Conservation (phyloP, 148 eudicot species). For the Camellia granthamiana region DNA sequence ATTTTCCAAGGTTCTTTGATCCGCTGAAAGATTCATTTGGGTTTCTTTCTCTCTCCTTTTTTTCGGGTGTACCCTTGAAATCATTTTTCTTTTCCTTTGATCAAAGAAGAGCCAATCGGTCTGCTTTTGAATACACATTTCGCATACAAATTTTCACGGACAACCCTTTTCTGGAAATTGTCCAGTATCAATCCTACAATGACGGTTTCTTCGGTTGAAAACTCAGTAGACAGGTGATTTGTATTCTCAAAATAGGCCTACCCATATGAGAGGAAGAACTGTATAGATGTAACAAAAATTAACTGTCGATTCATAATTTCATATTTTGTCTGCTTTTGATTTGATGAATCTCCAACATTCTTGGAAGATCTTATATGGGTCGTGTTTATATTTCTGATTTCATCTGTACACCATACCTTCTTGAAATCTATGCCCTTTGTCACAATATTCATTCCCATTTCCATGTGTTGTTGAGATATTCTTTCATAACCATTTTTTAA, state of each 20-base stretch:
- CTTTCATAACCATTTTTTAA: too few relatives aligned
- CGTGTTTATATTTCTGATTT: neutral
- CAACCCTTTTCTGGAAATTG: neutral
- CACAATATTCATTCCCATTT: neutral
- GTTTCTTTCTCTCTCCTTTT: neutral
- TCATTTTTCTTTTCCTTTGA: too few relatives aligned
- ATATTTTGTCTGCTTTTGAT: neutral
- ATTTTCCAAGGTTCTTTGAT: neutral
- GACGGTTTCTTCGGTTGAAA: conserved; percentile 27
- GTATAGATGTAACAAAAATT: neutral
- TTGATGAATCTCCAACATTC: neutral
- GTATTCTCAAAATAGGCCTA: too few relatives aligned
- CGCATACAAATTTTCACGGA: neutral
- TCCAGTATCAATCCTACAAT: conserved; percentile 13
- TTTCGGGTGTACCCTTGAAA: too few relatives aligned
- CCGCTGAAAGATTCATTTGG: neutral
- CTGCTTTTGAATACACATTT: neutral
- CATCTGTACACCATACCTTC: neutral
- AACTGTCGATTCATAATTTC: neutral
- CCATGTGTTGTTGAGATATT: neutral
- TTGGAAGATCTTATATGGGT: neutral
- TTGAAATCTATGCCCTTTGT: neutral
- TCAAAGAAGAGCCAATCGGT: neutral
- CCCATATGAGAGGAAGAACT: neutral
- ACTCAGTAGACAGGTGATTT: conserved; percentile 31